Evolutionary conservation across 306 rosid genomes (phyloP), one percentile per base, ranked within the genome.

Genomic region (Comarum palustre): DNA sequence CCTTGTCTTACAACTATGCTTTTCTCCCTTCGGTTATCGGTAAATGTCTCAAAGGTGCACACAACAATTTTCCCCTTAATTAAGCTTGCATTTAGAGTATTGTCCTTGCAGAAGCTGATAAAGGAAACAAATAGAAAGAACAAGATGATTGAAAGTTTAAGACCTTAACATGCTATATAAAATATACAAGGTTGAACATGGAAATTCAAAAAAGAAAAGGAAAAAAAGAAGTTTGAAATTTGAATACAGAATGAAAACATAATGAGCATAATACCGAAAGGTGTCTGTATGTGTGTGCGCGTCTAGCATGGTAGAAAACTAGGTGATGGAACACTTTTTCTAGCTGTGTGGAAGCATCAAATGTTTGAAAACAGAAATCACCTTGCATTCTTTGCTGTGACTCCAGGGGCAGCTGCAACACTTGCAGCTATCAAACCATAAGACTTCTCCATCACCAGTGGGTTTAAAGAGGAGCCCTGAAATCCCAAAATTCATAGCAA

Each of bases 381-480:
- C 96, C 96, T 90, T 45, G 93, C 93, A 57, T 90, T 86, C 52
- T 72, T 75, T 66, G 86, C 73, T 62, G 87, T 5, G 77, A 80
- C 71, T 47, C 84, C 88, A 27, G 82, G 61, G 7, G 87, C 88
- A 50, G 88, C 93, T 15, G 91, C 89, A 8, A 72, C 76, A 73
- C 85, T 90, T 52, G 82, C 93, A 70, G 86, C 75, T 72, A 86
- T 79, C 82, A 88, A 83, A 67, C 87, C 78, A 47, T 82, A 27
- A 1, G 62, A 81, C 14, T 16, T 52, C 42, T 78, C 81, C 93
- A 84, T 87, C 74, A 72, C 75, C 71, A 84, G 82, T 72, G 96
- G 91, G 78, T 86, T 90, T 78, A 87, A 70, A 66, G 91, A 87
- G 71, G 39, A 78, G 58, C 90, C 93, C 93, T 86, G 91, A 84